Percentiles rank a stretch among this genome's conserved stretches.
Evolutionary conservation across 768 basidiomycete species (phyloP).

Genomic region (Suillus variegatus): DNA sequence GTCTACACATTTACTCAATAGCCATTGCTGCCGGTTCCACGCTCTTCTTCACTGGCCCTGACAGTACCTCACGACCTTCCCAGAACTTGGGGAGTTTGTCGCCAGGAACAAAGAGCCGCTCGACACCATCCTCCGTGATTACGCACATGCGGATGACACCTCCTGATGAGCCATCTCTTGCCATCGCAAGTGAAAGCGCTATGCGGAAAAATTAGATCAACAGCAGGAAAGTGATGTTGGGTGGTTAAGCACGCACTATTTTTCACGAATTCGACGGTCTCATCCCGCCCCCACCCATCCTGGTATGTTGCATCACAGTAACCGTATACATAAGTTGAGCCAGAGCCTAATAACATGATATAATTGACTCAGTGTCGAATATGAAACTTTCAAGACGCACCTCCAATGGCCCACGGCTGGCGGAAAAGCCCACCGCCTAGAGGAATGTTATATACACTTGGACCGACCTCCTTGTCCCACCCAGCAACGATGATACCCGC

Average conservation of each 20-base stretch:
- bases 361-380: background rate
- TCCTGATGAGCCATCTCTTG: constrained; percentile 96
- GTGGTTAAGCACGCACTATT: constrained; percentile 67
- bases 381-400: constrained; percentile 41
- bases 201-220: constrained; percentile 7
- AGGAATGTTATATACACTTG: constrained; percentile 96
- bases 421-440: constrained; percentile 96
- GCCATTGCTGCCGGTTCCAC: constrained; percentile 42
- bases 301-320: constrained; percentile 98
- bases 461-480: constrained; percentile 91
- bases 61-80: constrained; percentile 79
- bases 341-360: constrained; percentile 61
- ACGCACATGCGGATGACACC: constrained; percentile 98
- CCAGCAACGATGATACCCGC: constrained; percentile 99
- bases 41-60: constrained; percentile 28
- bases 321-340: constrained; percentile 97
- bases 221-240: background rate
- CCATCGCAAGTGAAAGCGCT: constrained; percentile 96
- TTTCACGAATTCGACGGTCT: constrained; percentile 92
- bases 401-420: constrained; percentile 98
- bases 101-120: constrained; percentile 91
- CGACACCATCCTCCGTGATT: constrained; percentile 90
- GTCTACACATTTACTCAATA: constrained; percentile 34
- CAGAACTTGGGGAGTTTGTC: constrained; percentile 88
- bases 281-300: constrained; percentile 87